Conservation (phyloP, 2,329 filamentous ascomycete species). For the Purpureocillium takamizusanense region DNA sequence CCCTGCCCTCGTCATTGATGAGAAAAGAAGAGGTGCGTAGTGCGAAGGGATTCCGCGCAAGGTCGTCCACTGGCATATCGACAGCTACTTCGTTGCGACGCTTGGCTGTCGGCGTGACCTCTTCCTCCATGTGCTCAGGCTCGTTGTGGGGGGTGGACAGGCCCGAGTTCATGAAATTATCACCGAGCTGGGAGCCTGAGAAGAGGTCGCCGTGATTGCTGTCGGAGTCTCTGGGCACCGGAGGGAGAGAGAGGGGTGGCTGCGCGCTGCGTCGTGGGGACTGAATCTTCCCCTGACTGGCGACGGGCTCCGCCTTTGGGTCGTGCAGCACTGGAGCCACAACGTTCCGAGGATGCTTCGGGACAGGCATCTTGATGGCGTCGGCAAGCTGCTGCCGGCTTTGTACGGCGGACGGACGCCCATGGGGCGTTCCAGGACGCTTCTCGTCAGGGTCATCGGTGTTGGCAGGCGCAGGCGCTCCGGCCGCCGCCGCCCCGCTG, state of each 20-base stretch:
- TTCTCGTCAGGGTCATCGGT: constrained; percentile 8
- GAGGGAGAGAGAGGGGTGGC: constrained; percentile 10
- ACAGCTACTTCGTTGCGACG: background rate
- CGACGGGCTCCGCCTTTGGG: constrained; percentile 9
- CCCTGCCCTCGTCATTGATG: constrained; percentile 25
- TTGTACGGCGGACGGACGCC: constrained; percentile 8
- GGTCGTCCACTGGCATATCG: background rate
- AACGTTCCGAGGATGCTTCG: constrained; percentile 19
- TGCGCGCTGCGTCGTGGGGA: constrained; percentile 11
- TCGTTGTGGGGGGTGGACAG: constrained; percentile 26
- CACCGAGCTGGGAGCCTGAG: constrained; percentile 27
- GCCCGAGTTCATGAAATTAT: constrained; percentile 29
- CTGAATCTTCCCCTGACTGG: constrained; percentile 13
- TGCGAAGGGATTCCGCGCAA: no score
- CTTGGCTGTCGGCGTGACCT: constrained; percentile 5
- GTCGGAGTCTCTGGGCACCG: constrained; percentile 6
- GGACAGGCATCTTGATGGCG: constrained; percentile 24
- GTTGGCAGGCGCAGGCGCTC: no score
- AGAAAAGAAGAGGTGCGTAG: constrained; percentile 15
- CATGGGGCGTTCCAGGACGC: constrained; percentile 10
- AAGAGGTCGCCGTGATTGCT: constrained; percentile 19
- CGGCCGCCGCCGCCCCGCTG: no score
- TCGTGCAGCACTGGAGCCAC: constrained; percentile 16
- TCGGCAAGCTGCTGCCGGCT: constrained; percentile 20
- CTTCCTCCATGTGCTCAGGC: constrained; percentile 6